Conservation (phyloP, 768 basidiomycete species). For the Favolaschia claudopus region DNA sequence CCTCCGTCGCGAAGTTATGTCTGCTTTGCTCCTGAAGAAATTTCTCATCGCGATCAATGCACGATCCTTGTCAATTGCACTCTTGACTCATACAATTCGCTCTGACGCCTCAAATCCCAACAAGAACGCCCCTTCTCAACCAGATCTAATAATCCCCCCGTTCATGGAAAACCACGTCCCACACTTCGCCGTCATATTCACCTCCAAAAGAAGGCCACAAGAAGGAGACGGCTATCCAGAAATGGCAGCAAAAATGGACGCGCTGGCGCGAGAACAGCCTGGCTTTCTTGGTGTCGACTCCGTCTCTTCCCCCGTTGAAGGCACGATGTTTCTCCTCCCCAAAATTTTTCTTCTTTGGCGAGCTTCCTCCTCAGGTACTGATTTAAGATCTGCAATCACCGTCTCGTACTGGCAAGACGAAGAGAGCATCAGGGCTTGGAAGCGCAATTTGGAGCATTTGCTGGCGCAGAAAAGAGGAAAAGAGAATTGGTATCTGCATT, state of each 20-base stretch:
- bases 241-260: slow-evolving; percentile 15
- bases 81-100: no score
- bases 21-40: no score
- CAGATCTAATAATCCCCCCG: not conserved
- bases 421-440: slow-evolving; percentile 21
- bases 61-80: no score
- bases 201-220: slow-evolving; percentile 8
- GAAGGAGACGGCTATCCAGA: slow-evolving; percentile 18
- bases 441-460: slow-evolving; percentile 18
- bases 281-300: slow-evolving; percentile 18
- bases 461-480: slow-evolving; percentile 24
- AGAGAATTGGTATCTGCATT: slow-evolving; percentile 20
- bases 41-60: no score
- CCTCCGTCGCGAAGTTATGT: no score
- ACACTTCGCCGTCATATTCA: slow-evolving; percentile 21
- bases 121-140: no score
- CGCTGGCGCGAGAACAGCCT: slow-evolving; percentile 12
- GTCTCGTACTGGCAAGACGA: slow-evolving; percentile 27
- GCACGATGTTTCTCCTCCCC: not conserved
- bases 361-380: not conserved
- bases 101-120: no score
- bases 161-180: not conserved
- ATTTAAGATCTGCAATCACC: slow-evolving; percentile 14
- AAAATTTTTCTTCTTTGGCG: not conserved
- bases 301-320: slow-evolving; percentile 7